A percentile compares a stretch with the other conserved stretches of the same genome.
Evolutionary conservation across 148 eudicot genomes (phyloP).

Genomic region (Camellia granthamiana): DNA sequence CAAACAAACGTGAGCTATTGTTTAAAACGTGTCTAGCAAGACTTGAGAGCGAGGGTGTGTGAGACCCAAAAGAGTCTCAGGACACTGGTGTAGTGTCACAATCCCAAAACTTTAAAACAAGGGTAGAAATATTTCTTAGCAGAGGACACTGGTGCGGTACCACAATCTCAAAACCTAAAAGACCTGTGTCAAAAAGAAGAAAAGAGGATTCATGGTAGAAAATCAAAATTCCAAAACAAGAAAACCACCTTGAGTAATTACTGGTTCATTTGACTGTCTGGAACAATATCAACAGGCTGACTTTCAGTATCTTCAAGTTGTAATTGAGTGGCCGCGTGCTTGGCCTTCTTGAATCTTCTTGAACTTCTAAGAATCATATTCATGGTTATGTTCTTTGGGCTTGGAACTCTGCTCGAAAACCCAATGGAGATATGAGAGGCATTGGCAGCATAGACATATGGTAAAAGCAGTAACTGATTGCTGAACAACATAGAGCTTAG

Average conservation of each 20-base stretch:
- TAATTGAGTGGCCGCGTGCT: conserved; percentile 53
- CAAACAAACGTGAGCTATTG: no score
- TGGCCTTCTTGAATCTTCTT: conserved; percentile 69
- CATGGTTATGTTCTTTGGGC: conserved; percentile 28
- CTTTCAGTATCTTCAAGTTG: conserved; percentile 50
- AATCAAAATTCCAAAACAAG: neutral
- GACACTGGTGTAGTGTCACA: no score
- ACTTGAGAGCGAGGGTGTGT: no score
- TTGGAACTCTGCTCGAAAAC: conserved; percentile 35
- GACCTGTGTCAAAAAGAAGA: neutral
- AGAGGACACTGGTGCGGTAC: neutral
- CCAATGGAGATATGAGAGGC: neutral
- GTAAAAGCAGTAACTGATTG: neutral
- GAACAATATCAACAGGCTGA: conserved; percentile 56
- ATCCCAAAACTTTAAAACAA: no score
- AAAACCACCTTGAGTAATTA: conserved; percentile 15
- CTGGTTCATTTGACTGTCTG: conserved; percentile 50
- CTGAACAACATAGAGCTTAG: neutral
- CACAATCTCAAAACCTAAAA: conserved; percentile 2
- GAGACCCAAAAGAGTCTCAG: no score
- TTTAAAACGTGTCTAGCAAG: no score
- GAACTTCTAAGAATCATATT: conserved; percentile 57
- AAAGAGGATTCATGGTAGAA: neutral
- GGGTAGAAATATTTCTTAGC: no score
- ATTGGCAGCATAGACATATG: neutral